A percentile compares a stretch with the other conserved stretches of the same genome.
phyloP scores from a whole-genome alignment of 106 monocot species.

The Dactylorhiza incarnata region DNA sequence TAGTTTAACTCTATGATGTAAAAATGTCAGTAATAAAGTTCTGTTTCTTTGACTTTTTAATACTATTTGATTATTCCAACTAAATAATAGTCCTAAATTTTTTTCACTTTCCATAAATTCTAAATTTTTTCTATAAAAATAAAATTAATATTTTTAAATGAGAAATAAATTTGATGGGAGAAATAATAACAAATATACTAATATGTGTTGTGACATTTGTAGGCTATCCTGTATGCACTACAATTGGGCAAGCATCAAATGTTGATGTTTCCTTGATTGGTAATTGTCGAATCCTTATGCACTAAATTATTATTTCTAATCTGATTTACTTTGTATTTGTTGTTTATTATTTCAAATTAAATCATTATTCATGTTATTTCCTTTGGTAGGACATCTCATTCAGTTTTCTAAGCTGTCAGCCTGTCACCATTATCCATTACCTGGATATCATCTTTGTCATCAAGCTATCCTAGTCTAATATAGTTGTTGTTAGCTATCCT shows the following conservation, averaged over 20 bases:
- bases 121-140: neutral
- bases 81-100: neutral
- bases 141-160: neutral
- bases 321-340: neutral
- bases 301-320: neutral
- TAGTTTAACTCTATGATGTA: neutral
- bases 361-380: neutral
- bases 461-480: neutral
- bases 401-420: neutral
- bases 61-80: neutral
- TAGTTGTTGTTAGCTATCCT: neutral
- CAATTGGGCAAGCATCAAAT: slow-evolving; percentile 49
- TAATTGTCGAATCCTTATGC: slow-evolving; percentile 13
- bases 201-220: slow-evolving; percentile 17
- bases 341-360: neutral
- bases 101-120: neutral
- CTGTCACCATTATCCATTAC: neutral
- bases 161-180: neutral
- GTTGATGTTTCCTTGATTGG: slow-evolving; percentile 43
- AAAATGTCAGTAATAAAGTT: neutral
- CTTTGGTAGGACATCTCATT: neutral
- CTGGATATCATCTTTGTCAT: neutral
- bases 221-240: slow-evolving; percentile 80
- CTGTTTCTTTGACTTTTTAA: neutral
- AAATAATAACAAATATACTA: neutral